Evolutionary conservation across 2,329 filamentous ascomycete genomes (phyloP).

Genomic region (Colletotrichum gloeosporioides): DNA sequence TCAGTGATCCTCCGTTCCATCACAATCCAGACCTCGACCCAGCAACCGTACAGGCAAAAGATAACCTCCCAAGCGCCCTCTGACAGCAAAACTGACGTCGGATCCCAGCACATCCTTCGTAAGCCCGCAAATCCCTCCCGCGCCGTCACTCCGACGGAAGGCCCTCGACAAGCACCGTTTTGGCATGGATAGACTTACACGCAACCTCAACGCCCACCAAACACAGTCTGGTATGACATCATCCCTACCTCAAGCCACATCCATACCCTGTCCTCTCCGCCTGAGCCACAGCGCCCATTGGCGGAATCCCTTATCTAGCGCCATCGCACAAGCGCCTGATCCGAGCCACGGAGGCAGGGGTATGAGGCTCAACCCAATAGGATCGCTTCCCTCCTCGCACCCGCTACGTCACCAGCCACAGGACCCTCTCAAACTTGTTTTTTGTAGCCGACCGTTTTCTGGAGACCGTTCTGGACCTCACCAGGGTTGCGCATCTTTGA

Average conservation of each 20-base stretch:
- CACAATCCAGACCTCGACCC: not conserved
- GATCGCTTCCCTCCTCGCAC: not conserved
- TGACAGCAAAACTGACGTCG: conserved; percentile 7
- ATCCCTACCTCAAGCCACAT: conserved; percentile 4
- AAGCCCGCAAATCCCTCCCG: not conserved
- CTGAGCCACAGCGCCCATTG: not conserved
- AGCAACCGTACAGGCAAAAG: not conserved
- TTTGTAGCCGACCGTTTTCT: not conserved
- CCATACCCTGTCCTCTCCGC: not conserved
- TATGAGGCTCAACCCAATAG: conserved; percentile 16
- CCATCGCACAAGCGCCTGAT: not conserved
- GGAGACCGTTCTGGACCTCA: not conserved
- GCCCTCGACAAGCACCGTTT: not conserved
- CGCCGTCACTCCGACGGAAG: not conserved
- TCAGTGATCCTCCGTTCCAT: conserved; percentile 4
- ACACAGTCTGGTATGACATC: conserved; percentile 12
- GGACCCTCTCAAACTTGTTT: conserved; percentile 17
- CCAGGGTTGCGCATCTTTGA: not conserved
- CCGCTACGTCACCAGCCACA: conserved; percentile 22
- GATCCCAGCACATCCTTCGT: not conserved
- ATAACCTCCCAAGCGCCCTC: not conserved
- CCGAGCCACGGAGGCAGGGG: conserved; percentile 1
- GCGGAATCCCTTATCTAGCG: not conserved
- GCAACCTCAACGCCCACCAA: not conserved
- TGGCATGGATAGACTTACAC: not conserved